Percentiles rank a stretch among this genome's conserved stretches.
phyloP scores from a whole-genome alignment of 1,139 yeast species.

The Yarrowia galli region DNA sequence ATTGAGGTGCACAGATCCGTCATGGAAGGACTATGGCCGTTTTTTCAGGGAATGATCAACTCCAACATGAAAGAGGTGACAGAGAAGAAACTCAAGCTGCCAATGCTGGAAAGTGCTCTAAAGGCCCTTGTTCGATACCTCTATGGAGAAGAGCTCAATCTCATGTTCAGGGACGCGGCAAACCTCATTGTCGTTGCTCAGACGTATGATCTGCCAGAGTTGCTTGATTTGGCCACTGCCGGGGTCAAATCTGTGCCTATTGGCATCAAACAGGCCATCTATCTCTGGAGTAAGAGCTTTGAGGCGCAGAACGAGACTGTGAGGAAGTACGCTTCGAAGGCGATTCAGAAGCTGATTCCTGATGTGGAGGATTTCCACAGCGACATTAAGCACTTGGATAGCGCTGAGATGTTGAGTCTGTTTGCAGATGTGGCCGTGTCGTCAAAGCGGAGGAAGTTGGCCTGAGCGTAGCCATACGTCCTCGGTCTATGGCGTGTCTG shows the following conservation, averaged over 20 bases:
- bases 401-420: background rate
- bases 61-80: too few species aligned
- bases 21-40: too few species aligned
- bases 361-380: background rate
- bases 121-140: background rate
- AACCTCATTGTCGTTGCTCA: background rate
- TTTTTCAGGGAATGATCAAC: too few species aligned
- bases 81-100: background rate
- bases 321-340: background rate
- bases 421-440: background rate
- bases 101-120: background rate
- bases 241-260: background rate
- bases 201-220: background rate
- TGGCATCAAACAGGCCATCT: background rate
- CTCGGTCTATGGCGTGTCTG: slow-evolving; percentile 3
- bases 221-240: background rate
- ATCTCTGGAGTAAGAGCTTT: background rate
- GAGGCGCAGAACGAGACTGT: background rate
- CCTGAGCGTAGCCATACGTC: too few species aligned
- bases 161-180: background rate
- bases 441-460: too few species aligned
- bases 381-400: too few species aligned
- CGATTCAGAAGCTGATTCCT: background rate
- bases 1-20: too few species aligned
- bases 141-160: background rate